Percentiles rank a stretch among this genome's conserved stretches.
phyloP scores from a whole-genome alignment of 2,329 filamentous ascomycete genomes.

The Talaromyces sp. region DNA sequence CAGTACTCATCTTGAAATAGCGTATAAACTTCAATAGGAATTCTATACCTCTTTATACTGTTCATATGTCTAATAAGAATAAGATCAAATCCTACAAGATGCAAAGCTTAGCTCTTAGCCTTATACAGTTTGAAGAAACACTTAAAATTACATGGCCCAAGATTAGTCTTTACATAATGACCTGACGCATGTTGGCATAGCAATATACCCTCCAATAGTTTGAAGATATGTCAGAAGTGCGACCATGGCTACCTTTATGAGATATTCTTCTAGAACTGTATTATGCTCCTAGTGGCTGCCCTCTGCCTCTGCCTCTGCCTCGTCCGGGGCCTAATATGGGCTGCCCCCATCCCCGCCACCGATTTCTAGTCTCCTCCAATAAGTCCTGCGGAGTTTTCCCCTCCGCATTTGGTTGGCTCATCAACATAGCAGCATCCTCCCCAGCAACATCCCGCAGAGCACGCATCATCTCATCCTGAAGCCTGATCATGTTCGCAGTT shows the following conservation, averaged over 20 bases:
- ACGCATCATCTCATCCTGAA: neutral
- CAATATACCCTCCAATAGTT: no score
- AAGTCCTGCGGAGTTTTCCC: neutral
- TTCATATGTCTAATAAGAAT: no score
- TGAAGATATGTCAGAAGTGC: neutral
- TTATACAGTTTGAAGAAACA: no score
- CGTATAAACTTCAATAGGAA: no score
- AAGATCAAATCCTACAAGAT: neutral
- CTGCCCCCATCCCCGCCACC: neutral
- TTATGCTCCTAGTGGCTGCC: neutral
- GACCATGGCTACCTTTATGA: neutral
- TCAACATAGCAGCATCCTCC: constrained; percentile 3
- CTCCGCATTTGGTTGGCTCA: constrained; percentile 1
- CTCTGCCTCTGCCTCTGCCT: neutral
- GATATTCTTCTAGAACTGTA: neutral
- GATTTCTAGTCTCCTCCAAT: neutral
- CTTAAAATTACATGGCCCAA: no score
- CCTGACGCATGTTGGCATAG: no score
- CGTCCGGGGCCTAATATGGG: neutral
- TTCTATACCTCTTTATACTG: no score
- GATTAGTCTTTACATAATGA: no score
- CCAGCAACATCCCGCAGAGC: neutral
- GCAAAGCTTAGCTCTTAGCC: no score
- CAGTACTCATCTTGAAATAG: no score
- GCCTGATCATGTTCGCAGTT: neutral